Evolutionary conservation across 768 basidiomycete species (phyloP).

Genomic region (Phlegmacium glaucopus): DNA sequence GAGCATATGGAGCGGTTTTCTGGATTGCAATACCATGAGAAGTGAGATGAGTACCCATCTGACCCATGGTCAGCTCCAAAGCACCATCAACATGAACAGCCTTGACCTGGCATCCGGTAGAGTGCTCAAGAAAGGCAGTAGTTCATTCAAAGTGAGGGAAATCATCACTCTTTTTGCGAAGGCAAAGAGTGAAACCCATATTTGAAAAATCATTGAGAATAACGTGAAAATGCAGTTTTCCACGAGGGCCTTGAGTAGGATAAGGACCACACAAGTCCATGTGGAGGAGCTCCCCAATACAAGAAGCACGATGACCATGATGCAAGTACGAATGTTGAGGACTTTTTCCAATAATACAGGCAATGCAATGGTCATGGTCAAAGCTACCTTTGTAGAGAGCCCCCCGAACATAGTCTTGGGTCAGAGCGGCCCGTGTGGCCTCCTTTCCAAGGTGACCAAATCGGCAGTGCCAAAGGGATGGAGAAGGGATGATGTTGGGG

Average conservation of each 20-base stretch:
- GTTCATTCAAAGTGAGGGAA: neutral
- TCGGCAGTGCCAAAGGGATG: slow-evolving; percentile 21
- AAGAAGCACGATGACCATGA: slow-evolving; percentile 3
- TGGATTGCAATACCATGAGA: slow-evolving; percentile 9
- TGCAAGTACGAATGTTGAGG: slow-evolving; percentile 12
- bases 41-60: slow-evolving; percentile 3
- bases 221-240: slow-evolving; percentile 10
- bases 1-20: slow-evolving; percentile 8
- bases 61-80: slow-evolving; percentile 9
- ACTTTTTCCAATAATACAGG: slow-evolving; percentile 24
- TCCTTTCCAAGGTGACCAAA: slow-evolving; percentile 22
- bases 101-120: slow-evolving; percentile 4
- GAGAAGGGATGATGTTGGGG: neutral
- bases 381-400: slow-evolving; percentile 8
- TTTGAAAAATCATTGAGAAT: slow-evolving; percentile 21
- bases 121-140: slow-evolving; percentile 1
- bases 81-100: slow-evolving; percentile 16
- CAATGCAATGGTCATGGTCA: slow-evolving; percentile 7
- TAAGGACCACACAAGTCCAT: slow-evolving; percentile 25
- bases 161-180: slow-evolving; percentile 5
- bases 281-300: slow-evolving; percentile 20
- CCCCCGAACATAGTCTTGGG: slow-evolving; percentile 14
- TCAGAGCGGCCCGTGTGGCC: slow-evolving; percentile 13
- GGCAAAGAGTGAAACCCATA: slow-evolving; percentile 9
- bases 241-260: slow-evolving; percentile 10